Base-by-base conservation (phyloP, 345 rosid species). In the Populus pruinosa region DNA sequence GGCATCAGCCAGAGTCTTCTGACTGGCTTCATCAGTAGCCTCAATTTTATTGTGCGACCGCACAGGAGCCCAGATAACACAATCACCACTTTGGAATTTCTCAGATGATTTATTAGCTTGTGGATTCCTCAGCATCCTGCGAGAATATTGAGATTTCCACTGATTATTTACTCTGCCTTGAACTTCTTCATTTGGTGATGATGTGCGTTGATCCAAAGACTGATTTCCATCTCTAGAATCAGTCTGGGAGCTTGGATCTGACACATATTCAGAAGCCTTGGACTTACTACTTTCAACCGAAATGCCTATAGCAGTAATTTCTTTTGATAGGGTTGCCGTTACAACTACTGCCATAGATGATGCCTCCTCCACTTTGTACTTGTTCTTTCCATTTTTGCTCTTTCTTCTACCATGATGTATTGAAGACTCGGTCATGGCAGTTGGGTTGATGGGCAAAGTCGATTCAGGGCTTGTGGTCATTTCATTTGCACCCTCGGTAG, bases 21-120 rank as follows among this genome's bases (percentile, higher is more conserved):
- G 88, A 79, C 69, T 79, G 70, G 74, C 86, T 77, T 84, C 92
- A 82, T 77, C 93, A 64, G 82, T 61, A 76, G 72, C 86, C 83
- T 90, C 97, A 80, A 79, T 70, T 85, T 86, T 93, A 80, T 77
- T 89, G 65, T 87, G 92, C 61, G 92, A 78, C 69, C 87, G 87
- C 50, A 92, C 85, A 31, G 98, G 99, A 69, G 98, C 97, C 99
- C 99, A 96, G 25, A 90, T 53, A 83, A 87, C 95, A 83, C 91
- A 81, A 83, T 86, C 95, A 71, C 64, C 72, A 56, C 84, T 77
- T 49, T 82, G 88, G 76, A 80, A 76, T 64, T 87, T 94, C 61
- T 92, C 97, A n/a, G 82, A 72, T 66, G 84, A 76, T 87, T 86
- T 91, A 71, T 79, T 88, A 59, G 73, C 83, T 73, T 81, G 89